Conservation (phyloP, 345 rosid species). For the Clausena lansium region DNA sequence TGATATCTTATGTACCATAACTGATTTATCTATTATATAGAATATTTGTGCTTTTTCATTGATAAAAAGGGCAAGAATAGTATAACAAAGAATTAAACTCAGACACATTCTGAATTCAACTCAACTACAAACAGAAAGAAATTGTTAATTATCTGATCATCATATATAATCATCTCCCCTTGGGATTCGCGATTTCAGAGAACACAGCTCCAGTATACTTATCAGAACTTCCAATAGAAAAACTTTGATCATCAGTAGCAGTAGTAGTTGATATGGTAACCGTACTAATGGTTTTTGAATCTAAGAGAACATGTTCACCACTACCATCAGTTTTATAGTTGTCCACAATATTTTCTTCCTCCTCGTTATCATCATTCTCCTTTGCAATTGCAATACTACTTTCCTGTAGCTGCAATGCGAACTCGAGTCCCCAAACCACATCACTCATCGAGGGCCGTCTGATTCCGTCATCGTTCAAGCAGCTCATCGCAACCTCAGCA, state of each 20-base stretch:
- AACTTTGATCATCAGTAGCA: background rate
- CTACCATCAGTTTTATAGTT: slow-evolving; percentile 2
- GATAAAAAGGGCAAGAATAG: no score
- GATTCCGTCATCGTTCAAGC: slow-evolving; percentile 6
- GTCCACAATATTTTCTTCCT: background rate
- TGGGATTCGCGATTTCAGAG: background rate
- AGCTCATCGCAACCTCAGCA: slow-evolving; percentile 32
- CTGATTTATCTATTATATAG: no score
- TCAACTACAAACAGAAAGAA: no score
- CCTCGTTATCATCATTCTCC: background rate
- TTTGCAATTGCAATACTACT: background rate
- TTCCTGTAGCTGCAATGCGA: slow-evolving; percentile 26
- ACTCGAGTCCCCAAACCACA: slow-evolving; percentile 26
- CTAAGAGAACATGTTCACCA: background rate
- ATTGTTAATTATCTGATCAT: no score
- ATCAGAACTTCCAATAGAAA: background rate
- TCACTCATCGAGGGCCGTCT: slow-evolving; percentile 24
- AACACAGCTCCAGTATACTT: background rate
- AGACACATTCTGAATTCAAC: no score
- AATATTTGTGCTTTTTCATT: no score
- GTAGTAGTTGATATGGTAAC: background rate
- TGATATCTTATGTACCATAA: no score
- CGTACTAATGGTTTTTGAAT: background rate
- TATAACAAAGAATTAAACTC: no score
- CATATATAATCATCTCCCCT: background rate